Base-by-base conservation (phyloP, 768 basidiomycete genomes). In the Macrolepiota dolichaula region DNA sequence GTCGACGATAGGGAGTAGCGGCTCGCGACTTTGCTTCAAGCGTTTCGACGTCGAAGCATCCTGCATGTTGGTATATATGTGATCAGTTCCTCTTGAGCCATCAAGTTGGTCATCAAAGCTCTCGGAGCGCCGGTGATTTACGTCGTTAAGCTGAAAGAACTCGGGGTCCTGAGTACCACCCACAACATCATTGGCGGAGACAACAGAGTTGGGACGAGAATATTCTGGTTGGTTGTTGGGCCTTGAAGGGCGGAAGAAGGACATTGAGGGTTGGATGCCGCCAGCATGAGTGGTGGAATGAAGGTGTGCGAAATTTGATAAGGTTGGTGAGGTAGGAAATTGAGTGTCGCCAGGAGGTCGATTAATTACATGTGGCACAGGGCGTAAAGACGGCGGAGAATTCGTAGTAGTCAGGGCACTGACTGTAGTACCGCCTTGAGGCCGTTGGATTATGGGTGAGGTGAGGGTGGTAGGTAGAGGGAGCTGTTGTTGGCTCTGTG, bases 251-350 rank as follows among this genome's bases (percentile, higher is more conserved):
- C 79, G 84, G 68, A 92, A 92, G 76, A 93, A 92, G 6, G 88
- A 87, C 4, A 89, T 84, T 10, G 90, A 86, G 15, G 92, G 90
- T 58, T 87, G 85, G 19, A 92, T 88, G 35, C 89, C 91, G 47
- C 85, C 83, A 12, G 86, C 86, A 70, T 91, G 88, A 0, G 88
- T 87, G 1, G 51, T 57, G 56, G 42, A 62, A 60, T 38, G 70
- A 64, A 36, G 55, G 63, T 42, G 70, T 36, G 32, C 50, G 62
- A 58, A 62, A 64, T 42, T 62, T 46, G 59, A 38, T 51, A 66
- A 66, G 64, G 61, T 42, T 51, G 68, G 64, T 37, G 69, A 66
- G 46, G 63, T 64, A 19, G 65, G 65, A 17, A 61, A 57, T 59
- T 58, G 57, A 42, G 60, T 59, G 25, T 64, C 66, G 15, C 59